Evolutionary conservation across 352 stramenopile genomes (phyloP).

Genomic region (Pythium phragmiticola): DNA sequence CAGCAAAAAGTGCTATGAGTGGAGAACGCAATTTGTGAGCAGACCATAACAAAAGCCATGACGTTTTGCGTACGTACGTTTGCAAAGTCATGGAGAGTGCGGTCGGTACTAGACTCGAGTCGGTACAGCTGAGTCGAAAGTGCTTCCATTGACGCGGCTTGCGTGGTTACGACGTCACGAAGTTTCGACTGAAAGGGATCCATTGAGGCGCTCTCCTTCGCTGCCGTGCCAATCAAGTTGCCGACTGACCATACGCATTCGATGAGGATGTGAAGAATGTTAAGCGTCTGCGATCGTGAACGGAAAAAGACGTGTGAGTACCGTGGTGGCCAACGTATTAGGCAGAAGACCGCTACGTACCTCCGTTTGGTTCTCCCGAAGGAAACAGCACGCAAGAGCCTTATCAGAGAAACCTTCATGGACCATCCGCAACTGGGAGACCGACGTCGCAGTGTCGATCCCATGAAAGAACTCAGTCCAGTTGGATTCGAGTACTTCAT

Average conservation of each 20-base stretch:
- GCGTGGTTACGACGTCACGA: neutral
- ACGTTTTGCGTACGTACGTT: conserved; percentile 9
- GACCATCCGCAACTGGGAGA: conserved; percentile 7
- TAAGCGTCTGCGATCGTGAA: conserved; percentile 5
- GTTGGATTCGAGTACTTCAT: conserved; percentile 13
- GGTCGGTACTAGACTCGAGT: conserved; percentile 9
- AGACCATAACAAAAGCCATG: neutral
- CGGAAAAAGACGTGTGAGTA: neutral
- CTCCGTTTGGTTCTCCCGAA: conserved; percentile 13
- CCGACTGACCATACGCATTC: conserved; percentile 22
- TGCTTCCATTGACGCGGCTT: neutral
- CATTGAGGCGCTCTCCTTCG: conserved; percentile 13
- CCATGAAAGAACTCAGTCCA: conserved; percentile 16
- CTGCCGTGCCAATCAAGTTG: conserved; percentile 14
- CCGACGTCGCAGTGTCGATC: conserved; percentile 15
- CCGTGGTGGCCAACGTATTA: neutral
- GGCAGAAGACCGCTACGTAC: conserved; percentile 1
- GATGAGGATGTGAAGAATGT: conserved; percentile 1
- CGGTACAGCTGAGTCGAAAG: conserved; percentile 12
- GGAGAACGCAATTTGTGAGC: too few species aligned
- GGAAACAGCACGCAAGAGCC: conserved; percentile 23
- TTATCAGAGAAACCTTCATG: conserved; percentile 18
- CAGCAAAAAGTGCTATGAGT: conserved; percentile 45
- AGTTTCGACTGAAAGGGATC: conserved; percentile 20
- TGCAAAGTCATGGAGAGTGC: conserved; percentile 10